Percentiles rank a stretch among this genome's conserved stretches.
These are phyloP conservation scores for Yarrowia porcina DNA, from an alignment of 805 yeast species.

Conservation along the genomic window DNA sequence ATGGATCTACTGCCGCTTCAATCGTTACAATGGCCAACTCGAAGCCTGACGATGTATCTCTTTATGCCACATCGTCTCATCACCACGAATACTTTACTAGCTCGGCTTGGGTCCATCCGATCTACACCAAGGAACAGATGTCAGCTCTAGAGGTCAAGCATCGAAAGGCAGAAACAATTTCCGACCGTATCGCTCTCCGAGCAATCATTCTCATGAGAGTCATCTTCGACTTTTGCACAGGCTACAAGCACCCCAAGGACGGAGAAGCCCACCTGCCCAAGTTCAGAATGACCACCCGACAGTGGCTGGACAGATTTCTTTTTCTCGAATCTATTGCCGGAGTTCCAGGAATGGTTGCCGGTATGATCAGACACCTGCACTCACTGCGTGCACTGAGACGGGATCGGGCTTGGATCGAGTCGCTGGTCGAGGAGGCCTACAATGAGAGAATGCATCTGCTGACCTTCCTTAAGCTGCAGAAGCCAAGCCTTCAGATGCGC, in stretches of 20 bases:
- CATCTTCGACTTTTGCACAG: constrained; percentile 60
- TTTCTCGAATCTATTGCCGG: constrained; percentile 73
- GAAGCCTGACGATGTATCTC: constrained; percentile 7
- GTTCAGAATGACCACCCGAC: constrained; percentile 55
- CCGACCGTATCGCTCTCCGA: constrained; percentile 44
- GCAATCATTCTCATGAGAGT: constrained; percentile 47
- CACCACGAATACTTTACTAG: constrained; percentile 25
- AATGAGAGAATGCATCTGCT: constrained; percentile 74
- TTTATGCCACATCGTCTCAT: not conserved
- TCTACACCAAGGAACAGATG: constrained; percentile 42
- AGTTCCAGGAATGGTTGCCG: constrained; percentile 75
- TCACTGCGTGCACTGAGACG: constrained; percentile 58
- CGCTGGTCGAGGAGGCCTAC: constrained; percentile 69
- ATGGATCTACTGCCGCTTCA: not conserved
- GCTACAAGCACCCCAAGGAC: constrained; percentile 56
- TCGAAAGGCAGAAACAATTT: constrained; percentile 44
- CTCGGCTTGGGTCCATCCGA: constrained; percentile 46
- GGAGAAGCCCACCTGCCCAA: constrained; percentile 38
- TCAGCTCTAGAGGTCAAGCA: constrained; percentile 49
- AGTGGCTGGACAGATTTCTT: constrained; percentile 59
- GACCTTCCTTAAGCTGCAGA: constrained; percentile 61
- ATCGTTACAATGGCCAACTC: constrained; percentile 10
- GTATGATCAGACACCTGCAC: constrained; percentile 65
- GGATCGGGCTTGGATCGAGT: constrained; percentile 73
- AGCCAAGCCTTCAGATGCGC: constrained; percentile 58